These are phyloP conservation scores for Linnemannia exigua DNA, from an alignment of 192 early-diverging fungal genomes.

Conservation along the genomic window DNA sequence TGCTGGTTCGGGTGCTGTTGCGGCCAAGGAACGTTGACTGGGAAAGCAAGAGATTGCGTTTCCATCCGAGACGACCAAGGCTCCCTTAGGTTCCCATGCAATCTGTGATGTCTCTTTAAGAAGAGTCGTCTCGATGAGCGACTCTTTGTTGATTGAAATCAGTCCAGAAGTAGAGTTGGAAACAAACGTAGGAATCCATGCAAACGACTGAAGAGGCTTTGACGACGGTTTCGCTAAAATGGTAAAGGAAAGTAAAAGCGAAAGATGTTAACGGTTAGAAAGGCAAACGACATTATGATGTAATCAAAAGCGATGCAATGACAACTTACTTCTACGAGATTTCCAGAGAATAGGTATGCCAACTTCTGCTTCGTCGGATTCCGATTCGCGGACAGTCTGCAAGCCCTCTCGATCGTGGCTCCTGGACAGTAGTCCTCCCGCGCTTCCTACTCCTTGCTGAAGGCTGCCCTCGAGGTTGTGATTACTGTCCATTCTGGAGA, in stretches of 20 bases:
- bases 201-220: constrained; percentile 62
- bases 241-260: neutral
- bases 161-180: constrained; percentile 62
- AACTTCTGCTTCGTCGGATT: constrained; percentile 51
- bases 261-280: neutral
- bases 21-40: constrained; percentile 36
- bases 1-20: constrained; percentile 35
- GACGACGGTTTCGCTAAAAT: constrained; percentile 52
- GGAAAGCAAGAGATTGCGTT: constrained; percentile 51
- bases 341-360: constrained; percentile 63
- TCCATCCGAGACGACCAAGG: constrained; percentile 59
- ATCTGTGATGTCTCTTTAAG: constrained; percentile 66
- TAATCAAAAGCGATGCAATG: too few relatives aligned
- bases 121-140: constrained; percentile 63
- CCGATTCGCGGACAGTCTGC: constrained; percentile 41
- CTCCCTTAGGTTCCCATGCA: constrained; percentile 69
- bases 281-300: too few relatives aligned
- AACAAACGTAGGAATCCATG: constrained; percentile 62
- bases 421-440: constrained; percentile 29
- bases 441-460: constrained; percentile 20
- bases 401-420: constrained; percentile 48
- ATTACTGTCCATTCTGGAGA: constrained; percentile 39
- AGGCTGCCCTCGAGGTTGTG: constrained; percentile 17
- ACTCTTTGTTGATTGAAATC: constrained; percentile 67
- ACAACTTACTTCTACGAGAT: constrained; percentile 60